Evolutionary conservation across 352 stramenopile genomes (phyloP), one percentile per base, ranked within the genome.

Genomic region (Phytophthora ramorum): DNA sequence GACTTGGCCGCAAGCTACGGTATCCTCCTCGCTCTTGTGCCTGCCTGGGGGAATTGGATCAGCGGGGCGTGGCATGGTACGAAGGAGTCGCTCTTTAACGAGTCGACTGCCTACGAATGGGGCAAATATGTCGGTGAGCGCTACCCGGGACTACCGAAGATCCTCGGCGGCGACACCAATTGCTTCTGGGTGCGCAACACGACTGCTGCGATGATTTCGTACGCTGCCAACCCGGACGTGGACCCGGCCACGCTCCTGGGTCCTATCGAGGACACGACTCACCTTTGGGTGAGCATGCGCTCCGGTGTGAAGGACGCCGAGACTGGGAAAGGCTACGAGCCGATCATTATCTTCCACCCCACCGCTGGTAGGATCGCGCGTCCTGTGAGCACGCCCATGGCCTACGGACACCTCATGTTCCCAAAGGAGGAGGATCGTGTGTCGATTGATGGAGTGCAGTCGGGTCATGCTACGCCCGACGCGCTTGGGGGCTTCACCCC

Each of bases 1-100:
- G 62, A 65, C 10, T 55, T 64, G 4, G 59, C 63, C 5, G 64
- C 64, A 0, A 68, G 64, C 24, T 73, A 73, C 40, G 64, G 64
- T 22, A 60, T 73, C 22, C 34, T 73, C 4, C 7, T 73, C 7
- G 58, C 34, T 7, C 40, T 69, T 0, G 61, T 69, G 3, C 61
- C 61, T 3, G 45, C 40, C 1, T 69, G 61, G 61, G 61, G 61
- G 6, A 58, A 34, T n/a, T 69, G 45, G 34, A 34, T 64, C 17
- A 64, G 38, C 26, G 61, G 61, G 12, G 46, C 52, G 9, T 66
- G 47, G 46, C 58, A 66, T 41, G 34, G 37, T n/a, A 53, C 22
- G 9, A 17, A 28, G 17, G 50, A 37, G 14, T 52, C 43, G 4
- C 37, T 69, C 14, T 64, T 69, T 46, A 58, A 69, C 38, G 61